phyloP scores from a whole-genome alignment of 768 basidiomycete genomes.

The Rhodotorula kratochvilovae region DNA sequence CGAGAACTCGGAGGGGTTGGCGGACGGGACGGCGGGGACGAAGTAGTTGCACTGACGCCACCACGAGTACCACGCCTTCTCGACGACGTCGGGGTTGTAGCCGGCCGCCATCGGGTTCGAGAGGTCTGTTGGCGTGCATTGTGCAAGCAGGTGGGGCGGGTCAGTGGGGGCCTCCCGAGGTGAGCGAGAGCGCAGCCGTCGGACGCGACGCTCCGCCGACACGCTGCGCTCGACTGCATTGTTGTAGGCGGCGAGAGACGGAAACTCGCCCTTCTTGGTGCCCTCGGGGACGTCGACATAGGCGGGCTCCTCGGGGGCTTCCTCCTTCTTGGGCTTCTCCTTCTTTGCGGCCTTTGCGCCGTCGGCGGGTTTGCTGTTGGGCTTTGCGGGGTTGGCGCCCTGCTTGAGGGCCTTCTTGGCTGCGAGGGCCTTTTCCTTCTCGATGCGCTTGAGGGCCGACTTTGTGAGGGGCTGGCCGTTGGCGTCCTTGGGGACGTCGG shows the following conservation, averaged over 20 bases:
- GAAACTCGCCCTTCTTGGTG: conserved; percentile 77
- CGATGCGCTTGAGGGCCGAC: conserved; percentile 39
- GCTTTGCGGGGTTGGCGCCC: conserved; percentile 8
- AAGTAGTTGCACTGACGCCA: conserved; percentile 54
- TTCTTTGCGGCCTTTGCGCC: conserved; percentile 38
- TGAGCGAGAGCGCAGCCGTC: too few relatives aligned
- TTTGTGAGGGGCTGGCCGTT: conserved; percentile 27
- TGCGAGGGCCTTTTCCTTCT: conserved; percentile 39
- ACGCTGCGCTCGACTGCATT: too few relatives aligned
- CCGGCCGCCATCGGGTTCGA: conserved; percentile 80
- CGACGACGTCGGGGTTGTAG: conserved; percentile 92
- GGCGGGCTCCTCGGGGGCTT: conserved; percentile 20
- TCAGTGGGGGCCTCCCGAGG: too few relatives aligned
- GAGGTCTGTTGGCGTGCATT: conserved; percentile 57
- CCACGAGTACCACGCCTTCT: conserved; percentile 98
- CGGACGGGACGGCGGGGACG: conserved; percentile 30
- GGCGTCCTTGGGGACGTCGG: conserved; percentile 9
- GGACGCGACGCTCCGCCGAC: too few relatives aligned
- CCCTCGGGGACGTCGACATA: conserved; percentile 52
- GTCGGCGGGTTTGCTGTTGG: neutral
- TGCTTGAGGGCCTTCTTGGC: conserved; percentile 40
- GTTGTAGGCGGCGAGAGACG: neutral
- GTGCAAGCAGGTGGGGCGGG: neutral
- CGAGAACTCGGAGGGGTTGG: conserved; percentile 32
- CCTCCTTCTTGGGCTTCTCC: conserved; percentile 35